A percentile compares a stretch with the other conserved stretches of the same genome.
phyloP scores from a whole-genome alignment of 345 rosid genomes.

The Gossypium arboreum region DNA sequence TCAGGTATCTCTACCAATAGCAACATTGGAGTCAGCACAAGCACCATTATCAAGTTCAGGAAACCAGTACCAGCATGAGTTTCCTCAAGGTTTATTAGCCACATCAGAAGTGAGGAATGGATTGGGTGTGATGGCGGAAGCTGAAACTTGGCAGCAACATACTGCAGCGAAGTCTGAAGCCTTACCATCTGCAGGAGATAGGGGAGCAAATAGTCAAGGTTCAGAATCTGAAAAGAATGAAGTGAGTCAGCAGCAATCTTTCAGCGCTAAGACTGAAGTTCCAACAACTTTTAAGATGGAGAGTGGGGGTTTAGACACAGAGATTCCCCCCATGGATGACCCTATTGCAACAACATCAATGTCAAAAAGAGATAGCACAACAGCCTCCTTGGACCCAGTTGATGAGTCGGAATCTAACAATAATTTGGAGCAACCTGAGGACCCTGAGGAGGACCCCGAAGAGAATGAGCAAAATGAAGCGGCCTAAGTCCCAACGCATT shows the following conservation, averaged over 20 bases:
- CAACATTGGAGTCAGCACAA: slow-evolving; percentile 3
- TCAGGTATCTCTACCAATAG: slow-evolving; percentile 2
- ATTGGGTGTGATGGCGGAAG: neutral
- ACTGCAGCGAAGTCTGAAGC: neutral
- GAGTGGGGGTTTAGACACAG: neutral
- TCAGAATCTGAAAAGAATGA: slow-evolving; percentile 6
- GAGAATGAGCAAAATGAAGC: neutral
- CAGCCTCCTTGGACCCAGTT: neutral
- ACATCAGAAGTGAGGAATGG: neutral
- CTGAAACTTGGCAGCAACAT: neutral
- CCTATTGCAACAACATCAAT: neutral
- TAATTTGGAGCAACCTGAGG: neutral
- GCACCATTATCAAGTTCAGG: slow-evolving; percentile 1
- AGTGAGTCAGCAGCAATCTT: slow-evolving; percentile 5
- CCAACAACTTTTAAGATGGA: neutral
- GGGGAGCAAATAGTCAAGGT: neutral
- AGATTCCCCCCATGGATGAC: neutral
- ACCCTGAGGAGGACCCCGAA: neutral
- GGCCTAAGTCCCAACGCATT: neutral
- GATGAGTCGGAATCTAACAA: neutral
- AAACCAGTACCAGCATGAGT: neutral
- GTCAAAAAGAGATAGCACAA: neutral
- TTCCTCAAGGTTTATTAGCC: slow-evolving; percentile 6
- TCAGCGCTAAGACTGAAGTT: neutral
- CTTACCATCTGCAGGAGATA: neutral